phyloP scores from a whole-genome alignment of 1,284 basidiomycete species.

The Boletus sp. region DNA sequence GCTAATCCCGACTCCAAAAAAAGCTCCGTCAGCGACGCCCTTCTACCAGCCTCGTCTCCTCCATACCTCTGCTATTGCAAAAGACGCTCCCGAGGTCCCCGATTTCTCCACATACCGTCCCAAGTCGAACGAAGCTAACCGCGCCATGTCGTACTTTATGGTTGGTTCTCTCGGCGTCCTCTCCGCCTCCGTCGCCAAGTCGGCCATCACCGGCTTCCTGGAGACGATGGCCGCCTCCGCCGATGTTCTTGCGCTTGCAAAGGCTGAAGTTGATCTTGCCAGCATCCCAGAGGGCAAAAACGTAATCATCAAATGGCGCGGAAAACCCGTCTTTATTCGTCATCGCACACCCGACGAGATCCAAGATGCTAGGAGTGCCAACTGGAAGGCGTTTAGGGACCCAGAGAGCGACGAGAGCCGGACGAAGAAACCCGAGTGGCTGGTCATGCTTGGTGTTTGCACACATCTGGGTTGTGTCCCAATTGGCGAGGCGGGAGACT shows the following conservation, averaged over 20 bases:
- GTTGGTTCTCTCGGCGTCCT: slow-evolving; percentile 94
- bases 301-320: slow-evolving; percentile 98
- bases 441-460: slow-evolving; percentile 97
- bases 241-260: slow-evolving; percentile 96
- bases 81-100: slow-evolving; percentile 77
- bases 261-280: slow-evolving; percentile 92
- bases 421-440: slow-evolving; percentile 95
- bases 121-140: slow-evolving; percentile 66
- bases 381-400: slow-evolving; percentile 89
- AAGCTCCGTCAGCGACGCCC: slow-evolving; percentile 47
- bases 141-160: slow-evolving; percentile 94
- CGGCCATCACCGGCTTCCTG: slow-evolving; percentile 91
- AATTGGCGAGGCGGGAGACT: slow-evolving; percentile 97
- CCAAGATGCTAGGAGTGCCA: slow-evolving; percentile 82
- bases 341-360: slow-evolving; percentile 94
- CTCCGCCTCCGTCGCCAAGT: slow-evolving; percentile 92
- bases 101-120: slow-evolving; percentile 85
- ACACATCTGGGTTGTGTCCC: slow-evolving; percentile 99
- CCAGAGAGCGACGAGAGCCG: slow-evolving; percentile 88
- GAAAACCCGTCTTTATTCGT: slow-evolving; percentile 99
- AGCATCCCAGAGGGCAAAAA: slow-evolving; percentile 97
- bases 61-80: slow-evolving; percentile 63
- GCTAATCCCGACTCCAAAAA: slow-evolving; percentile 16
- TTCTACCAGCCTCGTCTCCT: slow-evolving; percentile 66
- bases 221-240: slow-evolving; percentile 96